These are phyloP conservation scores for Spathaspora sp. DNA, from an alignment of 1,139 yeast genomes.

Conservation along the genomic window DNA sequence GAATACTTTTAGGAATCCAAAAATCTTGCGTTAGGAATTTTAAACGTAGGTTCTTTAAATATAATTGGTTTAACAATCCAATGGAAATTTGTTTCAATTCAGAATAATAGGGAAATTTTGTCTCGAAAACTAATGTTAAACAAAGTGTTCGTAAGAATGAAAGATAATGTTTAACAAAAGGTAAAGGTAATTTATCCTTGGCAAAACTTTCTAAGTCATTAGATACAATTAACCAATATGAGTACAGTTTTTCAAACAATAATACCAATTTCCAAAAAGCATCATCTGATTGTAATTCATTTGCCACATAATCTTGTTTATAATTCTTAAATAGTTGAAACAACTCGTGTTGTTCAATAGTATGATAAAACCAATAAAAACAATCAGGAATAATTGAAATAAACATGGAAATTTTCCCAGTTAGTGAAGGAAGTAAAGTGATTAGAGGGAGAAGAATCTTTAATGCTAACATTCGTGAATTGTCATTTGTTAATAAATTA, in stretches of 20 bases:
- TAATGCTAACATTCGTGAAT: constrained; percentile 14
- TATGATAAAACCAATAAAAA: constrained; percentile 28
- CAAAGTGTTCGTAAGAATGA: constrained; percentile 55
- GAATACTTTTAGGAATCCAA: constrained; percentile 49
- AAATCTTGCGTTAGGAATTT: constrained; percentile 52
- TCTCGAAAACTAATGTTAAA: constrained; percentile 51
- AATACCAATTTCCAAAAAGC: constrained; percentile 35
- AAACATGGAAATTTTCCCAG: constrained; percentile 34
- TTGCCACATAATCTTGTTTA: constrained; percentile 22
- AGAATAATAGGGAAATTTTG: constrained; percentile 16
- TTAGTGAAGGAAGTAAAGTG: constrained; percentile 29
- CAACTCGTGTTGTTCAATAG: constrained; percentile 18
- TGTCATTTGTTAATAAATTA: constrained; percentile 15
- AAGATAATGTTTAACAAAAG: constrained; percentile 48
- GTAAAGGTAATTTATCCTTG: constrained; percentile 43
- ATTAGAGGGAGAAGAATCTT: constrained; percentile 29
- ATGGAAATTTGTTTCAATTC: constrained; percentile 42
- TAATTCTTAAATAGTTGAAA: constrained; percentile 16
- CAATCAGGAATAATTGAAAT: constrained; percentile 37
- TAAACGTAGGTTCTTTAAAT: constrained; percentile 66
- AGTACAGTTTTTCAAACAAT: constrained; percentile 40
- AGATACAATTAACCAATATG: constrained; percentile 58
- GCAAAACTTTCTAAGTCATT: constrained; percentile 65
- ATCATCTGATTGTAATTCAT: constrained; percentile 13
- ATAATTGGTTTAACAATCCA: constrained; percentile 63